Evolutionary conservation across 176 grass and related monocot genomes (phyloP).

Genomic region (Phragmites australis): DNA sequence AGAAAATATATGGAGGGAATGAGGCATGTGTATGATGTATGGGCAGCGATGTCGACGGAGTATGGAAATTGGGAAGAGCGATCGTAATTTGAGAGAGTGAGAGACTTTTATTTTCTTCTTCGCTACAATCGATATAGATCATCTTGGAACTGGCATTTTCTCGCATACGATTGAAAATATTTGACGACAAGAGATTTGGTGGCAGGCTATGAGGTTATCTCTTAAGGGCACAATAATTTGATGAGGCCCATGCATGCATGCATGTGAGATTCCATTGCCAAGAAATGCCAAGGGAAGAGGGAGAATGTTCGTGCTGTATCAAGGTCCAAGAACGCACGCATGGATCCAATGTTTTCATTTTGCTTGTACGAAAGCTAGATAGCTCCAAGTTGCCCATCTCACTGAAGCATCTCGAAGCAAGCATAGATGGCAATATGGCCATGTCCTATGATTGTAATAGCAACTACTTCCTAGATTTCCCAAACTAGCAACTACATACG

Average conservation of each 20-base stretch:
- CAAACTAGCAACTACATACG: too few species aligned
- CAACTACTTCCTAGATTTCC: too few species aligned
- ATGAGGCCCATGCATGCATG: not conserved
- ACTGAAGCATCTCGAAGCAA: too few species aligned
- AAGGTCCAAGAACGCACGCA: not conserved
- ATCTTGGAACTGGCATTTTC: not conserved
- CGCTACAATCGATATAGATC: not conserved
- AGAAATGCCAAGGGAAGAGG: conserved; percentile 36
- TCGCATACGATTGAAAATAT: not conserved
- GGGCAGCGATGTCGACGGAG: not conserved
- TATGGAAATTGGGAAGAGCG: not conserved
- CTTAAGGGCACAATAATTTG: conserved; percentile 22
- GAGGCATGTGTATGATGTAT: not conserved
- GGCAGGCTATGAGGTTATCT: not conserved
- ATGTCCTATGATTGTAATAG: too few species aligned
- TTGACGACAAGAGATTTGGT: not conserved
- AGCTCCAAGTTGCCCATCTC: too few species aligned
- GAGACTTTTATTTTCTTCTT: not conserved
- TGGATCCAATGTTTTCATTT: too few species aligned
- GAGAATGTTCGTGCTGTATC: not conserved
- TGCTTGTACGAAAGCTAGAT: too few species aligned
- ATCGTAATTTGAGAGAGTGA: not conserved
- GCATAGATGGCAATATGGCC: too few species aligned
- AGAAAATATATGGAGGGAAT: not conserved
- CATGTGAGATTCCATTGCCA: conserved; percentile 28